A percentile compares a stretch with the other conserved stretches of the same genome.
These are phyloP conservation scores for Panellus pusillus DNA, from an alignment of 768 basidiomycete genomes.

Conservation along the genomic window DNA sequence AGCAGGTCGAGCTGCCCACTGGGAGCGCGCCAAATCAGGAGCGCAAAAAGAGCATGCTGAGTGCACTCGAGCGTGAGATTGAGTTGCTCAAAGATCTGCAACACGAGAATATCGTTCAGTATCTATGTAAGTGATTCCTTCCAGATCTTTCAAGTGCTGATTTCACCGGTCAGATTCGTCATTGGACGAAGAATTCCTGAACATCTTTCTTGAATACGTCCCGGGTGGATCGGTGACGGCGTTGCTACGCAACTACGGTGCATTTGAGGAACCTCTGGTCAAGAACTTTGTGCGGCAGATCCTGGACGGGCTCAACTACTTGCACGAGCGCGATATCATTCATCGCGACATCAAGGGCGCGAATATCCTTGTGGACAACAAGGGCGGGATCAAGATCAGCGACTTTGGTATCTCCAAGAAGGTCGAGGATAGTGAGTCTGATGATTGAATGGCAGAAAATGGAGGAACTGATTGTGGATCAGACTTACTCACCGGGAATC, in stretches of 20 bases:
- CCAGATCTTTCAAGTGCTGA: not conserved
- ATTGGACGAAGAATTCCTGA: constrained; percentile 84
- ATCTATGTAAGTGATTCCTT: constrained; percentile 69
- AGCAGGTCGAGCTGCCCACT: constrained; percentile 91
- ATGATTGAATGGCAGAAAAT: not conserved
- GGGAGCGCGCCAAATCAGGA: constrained; percentile 86
- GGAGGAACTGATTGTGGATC: not conserved
- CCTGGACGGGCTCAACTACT: constrained; percentile 81
- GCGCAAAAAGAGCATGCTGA: constrained; percentile 91
- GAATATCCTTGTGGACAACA: constrained; percentile 97
- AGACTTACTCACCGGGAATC: constrained; percentile 58
- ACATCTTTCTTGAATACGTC: constrained; percentile 97
- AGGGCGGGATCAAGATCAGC: constrained; percentile 95
- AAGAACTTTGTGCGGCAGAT: constrained; percentile 94
- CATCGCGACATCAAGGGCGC: constrained; percentile 99
- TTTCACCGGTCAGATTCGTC: constrained; percentile 71
- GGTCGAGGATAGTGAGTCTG: constrained; percentile 85
- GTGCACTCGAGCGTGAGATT: constrained; percentile 90
- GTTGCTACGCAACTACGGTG: constrained; percentile 85
- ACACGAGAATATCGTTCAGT: constrained; percentile 97
- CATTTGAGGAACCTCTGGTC: constrained; percentile 90
- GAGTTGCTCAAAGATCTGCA: constrained; percentile 90
- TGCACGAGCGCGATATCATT: constrained; percentile 92
- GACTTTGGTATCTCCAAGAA: constrained; percentile 98
- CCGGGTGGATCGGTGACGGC: constrained; percentile 94